Percentiles rank a stretch among this genome's conserved stretches.
These are phyloP conservation scores for Talaromyces nanjingensis DNA, from an alignment of 495 filamentous ascomycete genomes.

Conservation along the genomic window DNA sequence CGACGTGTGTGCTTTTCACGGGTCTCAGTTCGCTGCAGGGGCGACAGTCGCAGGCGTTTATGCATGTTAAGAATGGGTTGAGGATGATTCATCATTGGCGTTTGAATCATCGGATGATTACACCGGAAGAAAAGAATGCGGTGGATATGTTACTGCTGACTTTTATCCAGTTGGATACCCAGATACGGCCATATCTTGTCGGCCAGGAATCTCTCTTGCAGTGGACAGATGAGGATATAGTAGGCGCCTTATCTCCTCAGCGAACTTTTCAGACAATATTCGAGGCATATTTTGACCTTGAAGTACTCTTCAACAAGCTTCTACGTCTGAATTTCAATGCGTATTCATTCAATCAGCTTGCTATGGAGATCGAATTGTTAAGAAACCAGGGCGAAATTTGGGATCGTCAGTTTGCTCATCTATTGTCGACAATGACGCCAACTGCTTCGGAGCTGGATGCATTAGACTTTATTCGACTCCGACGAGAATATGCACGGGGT, in stretches of 20 bases:
- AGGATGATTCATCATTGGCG: conserved; percentile 8
- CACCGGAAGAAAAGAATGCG: neutral
- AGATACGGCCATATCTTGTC: conserved; percentile 2
- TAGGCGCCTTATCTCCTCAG: neutral
- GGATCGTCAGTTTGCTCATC: neutral
- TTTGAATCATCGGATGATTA: neutral
- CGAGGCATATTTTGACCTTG: conserved; percentile 5
- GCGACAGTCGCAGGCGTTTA: conserved; percentile 4
- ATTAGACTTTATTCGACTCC: conserved; percentile 3
- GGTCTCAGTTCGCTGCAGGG: conserved; percentile 1
- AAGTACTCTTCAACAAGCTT: conserved; percentile 2
- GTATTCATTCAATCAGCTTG: neutral
- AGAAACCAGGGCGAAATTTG: neutral
- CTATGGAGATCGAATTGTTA: neutral
- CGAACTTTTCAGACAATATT: neutral
- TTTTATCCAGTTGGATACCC: conserved; percentile 1
- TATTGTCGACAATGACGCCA: neutral
- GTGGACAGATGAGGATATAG: neutral
- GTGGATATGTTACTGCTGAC: neutral
- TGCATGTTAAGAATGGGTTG: conserved; percentile 8
- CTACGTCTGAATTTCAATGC: neutral
- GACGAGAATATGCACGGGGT: neutral
- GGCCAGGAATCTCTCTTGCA: conserved; percentile 6
- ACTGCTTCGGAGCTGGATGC: neutral
- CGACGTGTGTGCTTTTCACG: conserved; percentile 5